Conservation (phyloP, 306 rosid species). For the Abrus precatorius region DNA sequence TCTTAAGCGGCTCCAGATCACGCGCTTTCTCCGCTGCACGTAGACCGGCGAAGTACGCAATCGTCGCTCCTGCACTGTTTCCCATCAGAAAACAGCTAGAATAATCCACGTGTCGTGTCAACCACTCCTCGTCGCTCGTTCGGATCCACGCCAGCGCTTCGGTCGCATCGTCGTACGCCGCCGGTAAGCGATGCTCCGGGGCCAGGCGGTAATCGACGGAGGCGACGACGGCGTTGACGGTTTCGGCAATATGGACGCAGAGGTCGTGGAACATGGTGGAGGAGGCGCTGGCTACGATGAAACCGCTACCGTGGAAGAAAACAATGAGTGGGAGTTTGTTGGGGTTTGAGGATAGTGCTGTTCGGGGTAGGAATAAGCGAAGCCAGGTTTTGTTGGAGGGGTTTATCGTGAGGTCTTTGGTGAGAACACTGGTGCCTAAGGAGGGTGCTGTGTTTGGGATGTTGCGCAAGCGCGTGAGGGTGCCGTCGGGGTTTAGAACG, state of each 20-base stretch:
- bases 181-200: conserved; percentile 56
- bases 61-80: conserved; percentile 53
- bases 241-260: conserved; percentile 33
- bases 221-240: conserved; percentile 37
- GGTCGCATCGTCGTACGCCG: conserved; percentile 57
- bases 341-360: conserved; percentile 24
- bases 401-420: conserved; percentile 60
- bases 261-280: conserved; percentile 37
- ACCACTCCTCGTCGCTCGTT: conserved; percentile 49
- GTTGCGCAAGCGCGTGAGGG: conserved; percentile 41
- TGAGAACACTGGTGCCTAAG: conserved; percentile 46
- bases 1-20: conserved; percentile 42
- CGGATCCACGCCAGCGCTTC: conserved; percentile 52
- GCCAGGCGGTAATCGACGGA: conserved; percentile 60
- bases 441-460: conserved; percentile 42
- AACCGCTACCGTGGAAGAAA: conserved; percentile 58
- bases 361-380: conserved; percentile 51
- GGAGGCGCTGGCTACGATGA: conserved; percentile 39
- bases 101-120: conserved; percentile 45
- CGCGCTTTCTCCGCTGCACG: conserved; percentile 25
- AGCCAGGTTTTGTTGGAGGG: conserved; percentile 52
- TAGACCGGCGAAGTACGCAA: conserved; percentile 52
- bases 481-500: conserved; percentile 46
- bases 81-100: conserved; percentile 59
- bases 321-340: conserved; percentile 48